These are phyloP conservation scores for Pythium phragmitis DNA, from an alignment of 352 stramenopile species.

Conservation along the genomic window DNA sequence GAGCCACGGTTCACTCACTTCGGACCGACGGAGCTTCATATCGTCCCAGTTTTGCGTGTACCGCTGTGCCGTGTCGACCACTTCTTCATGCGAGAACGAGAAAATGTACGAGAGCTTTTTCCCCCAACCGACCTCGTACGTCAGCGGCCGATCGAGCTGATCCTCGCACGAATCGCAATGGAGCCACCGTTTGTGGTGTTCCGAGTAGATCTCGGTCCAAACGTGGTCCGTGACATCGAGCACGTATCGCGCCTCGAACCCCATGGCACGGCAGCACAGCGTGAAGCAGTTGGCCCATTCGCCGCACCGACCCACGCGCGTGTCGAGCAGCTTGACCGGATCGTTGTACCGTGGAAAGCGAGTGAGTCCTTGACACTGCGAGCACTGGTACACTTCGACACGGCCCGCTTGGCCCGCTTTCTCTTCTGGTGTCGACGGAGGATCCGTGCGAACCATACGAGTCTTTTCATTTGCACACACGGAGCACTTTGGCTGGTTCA, in stretches of 20 bases:
- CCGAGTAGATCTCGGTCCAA: constrained; percentile 92
- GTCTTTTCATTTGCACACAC: constrained; percentile 57
- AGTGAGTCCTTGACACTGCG: constrained; percentile 44
- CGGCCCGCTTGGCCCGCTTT: constrained; percentile 54
- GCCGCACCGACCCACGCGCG: constrained; percentile 84
- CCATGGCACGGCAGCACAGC: constrained; percentile 86
- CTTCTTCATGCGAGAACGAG: constrained; percentile 83
- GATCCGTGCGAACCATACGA: constrained; percentile 37
- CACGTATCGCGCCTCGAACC: constrained; percentile 91
- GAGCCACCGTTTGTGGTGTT: constrained; percentile 84
- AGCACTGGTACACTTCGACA: constrained; percentile 89
- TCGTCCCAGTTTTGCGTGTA: constrained; percentile 75
- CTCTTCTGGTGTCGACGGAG: constrained; percentile 57
- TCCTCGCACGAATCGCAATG: constrained; percentile 94
- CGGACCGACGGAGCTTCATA: constrained; percentile 56
- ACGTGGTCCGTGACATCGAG: constrained; percentile 95
- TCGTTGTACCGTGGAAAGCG: constrained; percentile 92
- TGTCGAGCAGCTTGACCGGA: constrained; percentile 84
- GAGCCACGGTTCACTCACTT: constrained; percentile 71
- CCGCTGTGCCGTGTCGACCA: constrained; percentile 88
- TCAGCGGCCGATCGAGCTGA: constrained; percentile 90
- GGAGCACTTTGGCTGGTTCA: constrained; percentile 75
- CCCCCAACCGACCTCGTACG: constrained; percentile 95
- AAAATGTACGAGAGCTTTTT: constrained; percentile 94
- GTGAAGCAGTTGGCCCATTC: constrained; percentile 95